phyloP scores from a whole-genome alignment of 2,329 filamentous ascomycete genomes.

The Exophiala alcalophila region DNA sequence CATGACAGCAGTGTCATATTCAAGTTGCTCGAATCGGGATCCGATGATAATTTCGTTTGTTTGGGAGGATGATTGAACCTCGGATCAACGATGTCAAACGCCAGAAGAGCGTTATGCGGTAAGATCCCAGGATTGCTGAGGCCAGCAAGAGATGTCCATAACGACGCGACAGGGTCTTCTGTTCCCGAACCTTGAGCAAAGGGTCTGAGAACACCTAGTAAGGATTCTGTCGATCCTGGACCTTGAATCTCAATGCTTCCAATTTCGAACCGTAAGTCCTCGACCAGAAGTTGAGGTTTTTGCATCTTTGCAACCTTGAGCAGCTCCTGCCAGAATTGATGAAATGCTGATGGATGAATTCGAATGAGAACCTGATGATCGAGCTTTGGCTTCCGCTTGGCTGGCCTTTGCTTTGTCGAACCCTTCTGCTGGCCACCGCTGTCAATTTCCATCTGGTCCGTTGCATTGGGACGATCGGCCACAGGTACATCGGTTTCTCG shows the following conservation, averaged over 20 bases:
- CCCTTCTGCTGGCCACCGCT: conserved; percentile 12
- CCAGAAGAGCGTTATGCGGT: conserved; percentile 66
- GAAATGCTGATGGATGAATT: conserved; percentile 74
- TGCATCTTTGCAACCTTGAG: conserved; percentile 58
- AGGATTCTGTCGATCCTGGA: conserved; percentile 74
- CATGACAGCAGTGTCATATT: conserved; percentile 64
- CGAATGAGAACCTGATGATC: conserved; percentile 64
- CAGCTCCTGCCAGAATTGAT: conserved; percentile 62
- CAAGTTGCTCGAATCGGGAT: conserved; percentile 41
- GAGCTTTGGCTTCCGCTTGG: conserved; percentile 34
- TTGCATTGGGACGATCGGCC: neutral
- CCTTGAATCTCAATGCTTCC: conserved; percentile 68
- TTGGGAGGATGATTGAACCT: conserved; percentile 73
- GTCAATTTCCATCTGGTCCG: conserved; percentile 38
- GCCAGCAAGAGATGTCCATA: conserved; percentile 43
- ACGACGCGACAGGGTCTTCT: conserved; percentile 29
- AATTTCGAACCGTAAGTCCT: conserved; percentile 69
- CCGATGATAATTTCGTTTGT: conserved; percentile 42
- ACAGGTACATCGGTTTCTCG: conserved; percentile 29
- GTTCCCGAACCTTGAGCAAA: conserved; percentile 36
- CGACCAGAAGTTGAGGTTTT: conserved; percentile 59
- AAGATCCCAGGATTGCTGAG: conserved; percentile 68
- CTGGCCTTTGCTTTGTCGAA: neutral
- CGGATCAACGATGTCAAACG: conserved; percentile 74
- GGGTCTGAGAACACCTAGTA: conserved; percentile 66